phyloP scores from a whole-genome alignment of 2,329 filamentous ascomycete genomes.

The Arthrinium phaeospermum region DNA sequence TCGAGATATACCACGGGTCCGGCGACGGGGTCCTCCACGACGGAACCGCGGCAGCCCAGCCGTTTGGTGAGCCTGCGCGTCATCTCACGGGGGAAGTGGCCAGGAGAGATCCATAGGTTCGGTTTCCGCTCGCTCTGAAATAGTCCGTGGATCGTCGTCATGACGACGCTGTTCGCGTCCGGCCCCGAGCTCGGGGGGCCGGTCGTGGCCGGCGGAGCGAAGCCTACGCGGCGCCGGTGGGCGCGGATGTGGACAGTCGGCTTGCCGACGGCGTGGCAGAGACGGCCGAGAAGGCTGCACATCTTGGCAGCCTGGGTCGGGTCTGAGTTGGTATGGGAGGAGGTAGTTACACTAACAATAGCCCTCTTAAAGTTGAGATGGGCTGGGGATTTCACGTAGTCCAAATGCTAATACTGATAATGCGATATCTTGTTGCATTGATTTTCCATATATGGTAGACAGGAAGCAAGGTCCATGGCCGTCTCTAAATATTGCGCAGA shows the following conservation, averaged over 20 bases:
- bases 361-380: neutral
- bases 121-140: neutral
- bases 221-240: slow-evolving; percentile 4
- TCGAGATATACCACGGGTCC: slow-evolving; percentile 12
- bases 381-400: neutral
- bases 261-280: neutral
- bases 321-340: too few species aligned
- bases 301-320: neutral
- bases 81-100: neutral
- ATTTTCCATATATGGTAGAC: neutral
- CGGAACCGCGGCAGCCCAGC: slow-evolving; percentile 6
- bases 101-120: neutral
- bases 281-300: neutral
- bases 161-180: neutral
- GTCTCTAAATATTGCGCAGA: neutral
- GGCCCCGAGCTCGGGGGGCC: neutral
- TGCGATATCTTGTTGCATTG: neutral
- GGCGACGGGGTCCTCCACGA: slow-evolving; percentile 8
- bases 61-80: neutral
- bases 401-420: neutral
- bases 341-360: neutral
- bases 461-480: neutral
- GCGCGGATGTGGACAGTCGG: neutral
- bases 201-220: neutral
- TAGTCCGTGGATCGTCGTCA: slow-evolving; percentile 18